These are phyloP conservation scores for Fusarium papillatum DNA, from an alignment of 2,329 filamentous ascomycete genomes.

Conservation along the genomic window DNA sequence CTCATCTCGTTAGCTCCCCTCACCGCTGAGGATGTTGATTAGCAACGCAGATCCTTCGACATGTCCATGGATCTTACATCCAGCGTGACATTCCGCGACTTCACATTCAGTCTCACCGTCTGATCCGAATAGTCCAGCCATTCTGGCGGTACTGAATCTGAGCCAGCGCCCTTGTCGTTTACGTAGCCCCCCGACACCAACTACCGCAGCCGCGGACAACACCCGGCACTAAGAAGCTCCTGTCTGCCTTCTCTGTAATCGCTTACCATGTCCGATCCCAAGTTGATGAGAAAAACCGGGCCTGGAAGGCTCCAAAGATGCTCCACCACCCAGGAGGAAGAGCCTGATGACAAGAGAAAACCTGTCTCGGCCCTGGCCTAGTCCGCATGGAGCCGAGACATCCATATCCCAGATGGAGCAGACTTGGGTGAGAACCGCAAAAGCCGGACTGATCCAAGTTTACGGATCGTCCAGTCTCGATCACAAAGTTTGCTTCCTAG, in stretches of 20 bases:
- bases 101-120: constrained; percentile 27
- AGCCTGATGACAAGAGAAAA: constrained; percentile 8
- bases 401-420: constrained; percentile 15
- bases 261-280: constrained; percentile 6
- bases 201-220: constrained; percentile 22
- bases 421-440: neutral
- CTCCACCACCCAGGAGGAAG: constrained; percentile 15
- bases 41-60: constrained; percentile 28
- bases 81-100: constrained; percentile 34
- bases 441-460: neutral
- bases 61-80: constrained; percentile 35
- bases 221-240: constrained; percentile 25
- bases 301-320: neutral
- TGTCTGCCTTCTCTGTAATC: neutral
- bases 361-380: constrained; percentile 26
- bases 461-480: neutral
- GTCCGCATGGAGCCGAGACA: constrained; percentile 30
- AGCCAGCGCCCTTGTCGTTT: constrained; percentile 22
- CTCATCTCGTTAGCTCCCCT: constrained; percentile 28
- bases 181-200: constrained; percentile 28
- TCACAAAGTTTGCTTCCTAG: neutral
- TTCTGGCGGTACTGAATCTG: constrained; percentile 29
- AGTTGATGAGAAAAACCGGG: constrained; percentile 26
- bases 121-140: constrained; percentile 32
- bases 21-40: constrained; percentile 16